Evolutionary conservation across 306 rosid genomes (phyloP).

Genomic region (Prunus persica): Prunus_persica_NCBIv2 NC_034010.1:29876001-29876500

Average conservation of each 20-base stretch:
- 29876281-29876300: constrained; percentile 16
- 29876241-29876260: constrained; percentile 12
- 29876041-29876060: constrained; percentile 92
- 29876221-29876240: not conserved
- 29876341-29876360: constrained; percentile 85
- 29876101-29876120: constrained; percentile 95
- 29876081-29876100: constrained; percentile 99
- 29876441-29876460: constrained; percentile 19
- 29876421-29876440: constrained; percentile 3
- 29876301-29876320: constrained; percentile 25
- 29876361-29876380: constrained; percentile 81
- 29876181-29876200: not conserved
- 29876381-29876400: constrained; percentile 80
- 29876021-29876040: constrained; percentile 23
- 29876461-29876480: constrained; percentile 15
- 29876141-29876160: constrained; percentile 16
- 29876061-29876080: constrained; percentile 94
- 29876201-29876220: not conserved
- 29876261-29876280: constrained; percentile 6
- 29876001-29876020: not conserved
- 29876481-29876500: not conserved
- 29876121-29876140: constrained; percentile 98
- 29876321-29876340: constrained; percentile 92
- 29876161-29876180: constrained; percentile 5
- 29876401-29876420: constrained; percentile 12